Percentiles rank a stretch among this genome's conserved stretches.
phyloP scores from a whole-genome alignment of 2,329 filamentous ascomycete species.

The Sphaceloma murrayae region DNA sequence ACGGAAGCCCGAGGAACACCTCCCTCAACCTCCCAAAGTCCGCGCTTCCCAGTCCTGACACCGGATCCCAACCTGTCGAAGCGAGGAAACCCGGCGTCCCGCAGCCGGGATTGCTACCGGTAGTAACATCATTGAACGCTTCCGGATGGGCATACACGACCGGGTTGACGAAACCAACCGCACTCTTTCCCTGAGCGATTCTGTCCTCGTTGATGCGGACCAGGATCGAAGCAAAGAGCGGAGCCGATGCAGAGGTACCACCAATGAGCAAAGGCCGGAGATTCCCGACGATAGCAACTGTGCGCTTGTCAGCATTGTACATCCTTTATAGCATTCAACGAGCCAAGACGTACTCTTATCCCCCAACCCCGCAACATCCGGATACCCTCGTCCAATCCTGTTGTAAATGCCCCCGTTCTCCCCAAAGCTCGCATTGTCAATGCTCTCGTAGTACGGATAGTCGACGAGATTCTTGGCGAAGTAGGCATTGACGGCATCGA shows the following conservation, averaged over 20 bases:
- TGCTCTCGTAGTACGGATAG: no score
- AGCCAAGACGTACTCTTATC: no score
- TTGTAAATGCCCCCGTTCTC: conserved; percentile 28
- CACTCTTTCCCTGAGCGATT: conserved; percentile 19
- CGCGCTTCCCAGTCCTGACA: conserved; percentile 25
- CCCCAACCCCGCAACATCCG: conserved; percentile 33
- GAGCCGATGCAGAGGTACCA: conserved; percentile 18
- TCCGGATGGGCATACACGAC: conserved; percentile 23
- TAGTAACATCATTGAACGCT: conserved; percentile 22
- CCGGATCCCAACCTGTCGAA: conserved; percentile 23
- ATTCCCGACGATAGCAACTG: conserved; percentile 35
- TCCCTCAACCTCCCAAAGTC: conserved; percentile 24
- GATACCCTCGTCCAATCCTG: conserved; percentile 30
- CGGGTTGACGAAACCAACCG: conserved; percentile 23
- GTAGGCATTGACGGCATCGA: no score
- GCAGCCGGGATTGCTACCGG: conserved; percentile 22
- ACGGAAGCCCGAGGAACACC: conserved; percentile 23
- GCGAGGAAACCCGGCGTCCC: conserved; percentile 20
- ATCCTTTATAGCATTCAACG: no score
- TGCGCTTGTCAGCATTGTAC: conserved; percentile 28
- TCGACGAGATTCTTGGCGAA: no score
- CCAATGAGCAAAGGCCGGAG: conserved; percentile 26
- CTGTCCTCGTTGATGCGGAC: conserved; percentile 19
- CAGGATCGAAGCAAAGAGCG: conserved; percentile 18
- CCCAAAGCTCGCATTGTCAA: no score